Base-by-base conservation (phyloP, 768 basidiomycete species). In the Rhizopogon rudus region DNA sequence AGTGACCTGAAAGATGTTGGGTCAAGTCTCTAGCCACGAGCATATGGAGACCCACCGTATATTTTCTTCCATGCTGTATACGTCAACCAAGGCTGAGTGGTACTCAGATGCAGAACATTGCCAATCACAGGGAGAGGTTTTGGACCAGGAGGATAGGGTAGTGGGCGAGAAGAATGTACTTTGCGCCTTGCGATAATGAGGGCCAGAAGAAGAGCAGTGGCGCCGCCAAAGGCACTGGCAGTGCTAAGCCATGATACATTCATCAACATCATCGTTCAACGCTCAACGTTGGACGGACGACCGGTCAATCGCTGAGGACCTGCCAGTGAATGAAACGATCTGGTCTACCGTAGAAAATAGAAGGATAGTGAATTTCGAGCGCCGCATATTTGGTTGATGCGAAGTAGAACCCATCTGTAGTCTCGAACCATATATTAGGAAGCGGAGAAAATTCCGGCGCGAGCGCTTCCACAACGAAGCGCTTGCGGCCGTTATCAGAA, bases 111-210 rank as follows among this genome's bases (percentile, higher is more conserved):
- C 43, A 64, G 54, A 25, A 61, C 56, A 31, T 56, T 66, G 9
- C 70, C 70, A 33, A 70, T 44, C n/a, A 66, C 28, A 2, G 68
- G 70, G 4, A 67, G 49, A 6, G 63, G 65, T 40, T 58, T 61
- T 2, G 70, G 70, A 33, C 69, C 69, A 1, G 69, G 69, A 22
- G 69, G 69, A 3, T 62, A 57, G 29, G 67, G 51, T 29, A 65
- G 51, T 29, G 63, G 7, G 28, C 5, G 16, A 45, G 8, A 29
- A 16, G 28, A 12, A 29, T 16, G 16, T n/a, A 9, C 9, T 29
- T 16, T 45, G 9, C 28, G 45, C 7, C 31, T 48, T 5, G 17
- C 17, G 7, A 33, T 20, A 20, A 45, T 13, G 12, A 31, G 6
- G 9, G 31, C 6, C 17, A 20, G 39, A 39, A 39, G 16, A 37